Evolutionary conservation across 768 basidiomycete genomes (phyloP), one percentile per base, ranked within the genome.

Genomic region (Lactarius tabidus): DNA sequence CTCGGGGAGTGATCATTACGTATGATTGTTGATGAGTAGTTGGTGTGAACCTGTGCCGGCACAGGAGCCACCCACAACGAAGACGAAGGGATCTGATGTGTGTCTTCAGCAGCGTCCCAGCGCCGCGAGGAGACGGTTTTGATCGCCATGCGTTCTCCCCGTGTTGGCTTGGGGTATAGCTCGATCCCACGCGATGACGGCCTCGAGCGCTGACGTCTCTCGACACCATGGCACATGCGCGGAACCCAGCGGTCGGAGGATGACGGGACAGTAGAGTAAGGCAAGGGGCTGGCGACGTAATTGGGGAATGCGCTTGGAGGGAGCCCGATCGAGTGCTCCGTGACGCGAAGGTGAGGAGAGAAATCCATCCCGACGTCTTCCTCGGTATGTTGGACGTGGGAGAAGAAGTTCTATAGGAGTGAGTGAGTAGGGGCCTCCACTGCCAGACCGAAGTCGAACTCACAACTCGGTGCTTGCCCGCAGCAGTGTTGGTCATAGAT

Each of bases 171-270:
- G 23, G 57, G 28, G 65, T 52, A 36, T 26, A 31, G 18, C 2
- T 12, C 35, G 35, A 39, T 51, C 1, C 26, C 56, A 54, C 39
- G 65, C 48, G 65, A 57, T 5, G 65, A n/a, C 8, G 57, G 57
- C 38, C 60, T 48, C 4, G 51, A 57, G 35, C 65, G 57, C 12
- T 43, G 60, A 31, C 41, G 65, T 7, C 65, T 51, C 60, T 62
- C 65, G 28, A 62, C 53, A 38, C 61, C 60, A 31, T 58, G 45
- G 55, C 17, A 65, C 33, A 51, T 51, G 60, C 60, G 65, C 29
- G 65, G 56, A 15, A 38, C 28, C 31, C 23, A 33, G 39, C 35
- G 33, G 56, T 57, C 9, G 31, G 14, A 51, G 14, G 48, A 38
- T 36, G 56, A 17, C 18, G 39, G 48, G 43, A 36, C 52, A 20